phyloP scores from a whole-genome alignment of 2,329 filamentous ascomycete species.

The Microdochium nivale region DNA sequence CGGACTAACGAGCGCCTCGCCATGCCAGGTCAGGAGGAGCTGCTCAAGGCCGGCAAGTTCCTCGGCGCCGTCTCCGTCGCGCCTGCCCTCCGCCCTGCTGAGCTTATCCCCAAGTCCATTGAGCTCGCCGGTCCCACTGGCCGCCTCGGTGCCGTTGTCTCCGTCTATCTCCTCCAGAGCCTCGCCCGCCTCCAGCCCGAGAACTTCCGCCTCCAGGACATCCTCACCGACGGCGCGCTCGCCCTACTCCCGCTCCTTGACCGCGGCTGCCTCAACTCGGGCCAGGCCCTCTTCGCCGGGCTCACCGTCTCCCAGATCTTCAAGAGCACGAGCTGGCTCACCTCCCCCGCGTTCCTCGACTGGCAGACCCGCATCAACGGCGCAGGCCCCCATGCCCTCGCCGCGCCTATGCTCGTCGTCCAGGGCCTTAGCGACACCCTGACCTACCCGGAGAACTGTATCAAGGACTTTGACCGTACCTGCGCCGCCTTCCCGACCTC shows the following conservation, averaged over 20 bases:
- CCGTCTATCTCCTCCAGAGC: conserved; percentile 10
- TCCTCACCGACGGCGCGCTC: conserved; percentile 3
- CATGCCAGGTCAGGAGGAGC: conserved; percentile 1
- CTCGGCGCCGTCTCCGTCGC: conserved; percentile 7
- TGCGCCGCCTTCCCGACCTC: conserved; percentile 4
- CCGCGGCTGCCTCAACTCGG: conserved; percentile 6
- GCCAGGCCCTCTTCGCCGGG: conserved; percentile 3
- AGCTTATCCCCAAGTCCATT: conserved; percentile 5
- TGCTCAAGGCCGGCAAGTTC: conserved; percentile 3
- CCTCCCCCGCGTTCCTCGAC: neutral
- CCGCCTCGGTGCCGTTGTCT: conserved; percentile 1
- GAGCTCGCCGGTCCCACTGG: conserved; percentile 2
- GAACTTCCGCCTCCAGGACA: conserved; percentile 7
- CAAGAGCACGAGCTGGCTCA: conserved; percentile 7
- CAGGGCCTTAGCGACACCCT: conserved; percentile 10
- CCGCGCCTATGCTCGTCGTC: conserved; percentile 12
- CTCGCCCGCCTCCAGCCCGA: conserved; percentile 6
- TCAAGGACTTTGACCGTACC: conserved; percentile 5
- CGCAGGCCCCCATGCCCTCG: conserved; percentile 7
- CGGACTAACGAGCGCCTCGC: conserved; percentile 13
- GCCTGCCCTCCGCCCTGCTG: conserved; percentile 5
- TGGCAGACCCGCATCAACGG: conserved; percentile 6
- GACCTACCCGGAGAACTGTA: neutral
- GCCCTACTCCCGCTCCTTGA: conserved; percentile 2
- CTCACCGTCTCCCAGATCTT: conserved; percentile 6